Evolutionary conservation across 2,329 filamentous ascomycete species (phyloP).

Genomic region (Colletotrichum musicola): DNA sequence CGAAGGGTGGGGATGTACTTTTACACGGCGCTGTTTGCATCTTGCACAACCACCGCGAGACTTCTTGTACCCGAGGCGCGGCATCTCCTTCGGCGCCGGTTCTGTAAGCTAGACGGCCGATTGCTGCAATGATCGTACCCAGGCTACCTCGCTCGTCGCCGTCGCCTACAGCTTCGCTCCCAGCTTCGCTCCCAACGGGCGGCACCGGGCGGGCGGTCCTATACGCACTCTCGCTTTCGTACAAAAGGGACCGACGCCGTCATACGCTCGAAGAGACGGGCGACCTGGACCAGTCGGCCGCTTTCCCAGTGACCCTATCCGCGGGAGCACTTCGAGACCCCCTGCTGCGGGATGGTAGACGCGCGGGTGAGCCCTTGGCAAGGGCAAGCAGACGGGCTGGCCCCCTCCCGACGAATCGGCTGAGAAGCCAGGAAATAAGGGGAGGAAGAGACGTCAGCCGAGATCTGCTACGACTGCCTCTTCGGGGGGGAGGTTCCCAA

Average conservation of each 20-base stretch:
- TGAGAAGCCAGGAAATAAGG: neutral
- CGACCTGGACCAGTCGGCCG: neutral
- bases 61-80: constrained; percentile 51
- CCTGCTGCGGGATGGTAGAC: constrained; percentile 6
- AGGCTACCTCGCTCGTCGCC: neutral
- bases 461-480: neutral
- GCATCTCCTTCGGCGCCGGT: constrained; percentile 38
- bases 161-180: neutral
- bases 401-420: constrained; percentile 20
- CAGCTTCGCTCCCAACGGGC: neutral
- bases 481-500: neutral
- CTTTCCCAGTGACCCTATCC: neutral
- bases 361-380: constrained; percentile 1
- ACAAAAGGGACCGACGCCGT: neutral
- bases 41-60: constrained; percentile 50
- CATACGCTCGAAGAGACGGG: neutral
- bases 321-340: neutral
- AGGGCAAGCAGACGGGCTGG: neutral
- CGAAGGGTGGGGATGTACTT: constrained; percentile 43
- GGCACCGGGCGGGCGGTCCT: neutral
- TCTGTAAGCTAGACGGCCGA: neutral
- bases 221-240: neutral
- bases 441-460: constrained; percentile 3
- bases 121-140: neutral
- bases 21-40: constrained; percentile 53